phyloP scores from a whole-genome alignment of 2,329 filamentous ascomycete genomes.

The Lojkania enalia region DNA sequence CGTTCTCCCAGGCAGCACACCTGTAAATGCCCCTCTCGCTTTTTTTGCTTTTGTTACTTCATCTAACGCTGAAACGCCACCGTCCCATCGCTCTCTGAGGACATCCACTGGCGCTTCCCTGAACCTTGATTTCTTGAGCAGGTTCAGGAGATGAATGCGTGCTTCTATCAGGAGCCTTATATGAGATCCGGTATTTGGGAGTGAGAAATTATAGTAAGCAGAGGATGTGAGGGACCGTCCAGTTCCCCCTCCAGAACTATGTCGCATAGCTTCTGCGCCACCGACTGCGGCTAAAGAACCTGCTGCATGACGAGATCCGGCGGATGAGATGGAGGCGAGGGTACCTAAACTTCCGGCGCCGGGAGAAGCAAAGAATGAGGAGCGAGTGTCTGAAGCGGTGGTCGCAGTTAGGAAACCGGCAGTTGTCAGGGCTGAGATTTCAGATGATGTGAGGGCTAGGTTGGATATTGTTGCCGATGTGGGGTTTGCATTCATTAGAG shows the following conservation, averaged over 20 bases:
- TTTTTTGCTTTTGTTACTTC: slow-evolving; percentile 53
- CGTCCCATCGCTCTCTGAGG: slow-evolving; percentile 72
- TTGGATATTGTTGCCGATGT: slow-evolving; percentile 49
- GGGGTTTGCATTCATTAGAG: slow-evolving; percentile 57
- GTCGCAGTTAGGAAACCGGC: slow-evolving; percentile 68
- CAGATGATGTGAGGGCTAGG: slow-evolving; percentile 48
- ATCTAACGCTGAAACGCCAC: slow-evolving; percentile 58
- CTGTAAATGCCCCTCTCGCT: slow-evolving; percentile 59
- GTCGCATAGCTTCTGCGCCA: slow-evolving; percentile 66
- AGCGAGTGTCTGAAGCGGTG: slow-evolving; percentile 38
- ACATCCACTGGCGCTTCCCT: slow-evolving; percentile 65
- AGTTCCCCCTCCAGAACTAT: slow-evolving; percentile 65
- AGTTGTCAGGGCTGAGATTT: slow-evolving; percentile 63
- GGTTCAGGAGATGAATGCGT: slow-evolving; percentile 62
- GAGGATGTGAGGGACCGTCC: slow-evolving; percentile 18
- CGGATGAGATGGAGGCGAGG: slow-evolving; percentile 63
- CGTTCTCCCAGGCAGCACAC: slow-evolving; percentile 63
- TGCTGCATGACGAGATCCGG: slow-evolving; percentile 65
- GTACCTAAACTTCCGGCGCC: slow-evolving; percentile 51
- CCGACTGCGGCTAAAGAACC: slow-evolving; percentile 72
- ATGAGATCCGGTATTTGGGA: slow-evolving; percentile 69
- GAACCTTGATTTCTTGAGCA: slow-evolving; percentile 63
- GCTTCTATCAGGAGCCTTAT: slow-evolving; percentile 67
- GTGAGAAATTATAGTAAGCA: slow-evolving; percentile 57
- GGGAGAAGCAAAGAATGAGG: slow-evolving; percentile 48